Evolutionary conservation across 2,329 filamentous ascomycete species (phyloP).

Genomic region (Thielaviopsis musarum): DNA sequence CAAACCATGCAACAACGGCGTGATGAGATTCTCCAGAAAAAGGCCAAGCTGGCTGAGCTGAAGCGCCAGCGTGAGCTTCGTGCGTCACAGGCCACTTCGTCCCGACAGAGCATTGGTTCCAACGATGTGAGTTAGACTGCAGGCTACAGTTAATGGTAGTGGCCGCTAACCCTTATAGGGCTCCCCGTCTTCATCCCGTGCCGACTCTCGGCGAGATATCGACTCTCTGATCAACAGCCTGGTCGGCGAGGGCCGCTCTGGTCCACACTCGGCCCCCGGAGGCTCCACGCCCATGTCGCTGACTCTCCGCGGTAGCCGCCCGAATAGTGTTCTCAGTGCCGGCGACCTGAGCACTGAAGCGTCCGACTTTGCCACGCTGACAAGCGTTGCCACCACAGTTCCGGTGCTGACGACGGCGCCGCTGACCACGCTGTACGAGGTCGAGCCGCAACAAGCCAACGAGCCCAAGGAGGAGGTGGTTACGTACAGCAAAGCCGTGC

Average conservation of each 20-base stretch:
- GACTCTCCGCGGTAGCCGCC: conserved; percentile 54
- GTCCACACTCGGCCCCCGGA: conserved; percentile 46
- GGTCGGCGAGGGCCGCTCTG: conserved; percentile 60
- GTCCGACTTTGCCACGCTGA: conserved; percentile 40
- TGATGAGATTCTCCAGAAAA: conserved; percentile 93
- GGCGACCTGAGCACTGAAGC: conserved; percentile 64
- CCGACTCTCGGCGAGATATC: conserved; percentile 56
- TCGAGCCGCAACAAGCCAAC: conserved; percentile 32
- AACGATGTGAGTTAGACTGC: conserved; percentile 46
- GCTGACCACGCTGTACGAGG: conserved; percentile 65
- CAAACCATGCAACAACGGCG: conserved; percentile 50
- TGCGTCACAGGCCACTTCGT: conserved; percentile 55
- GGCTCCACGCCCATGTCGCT: conserved; percentile 38
- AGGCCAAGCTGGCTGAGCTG: conserved; percentile 89
- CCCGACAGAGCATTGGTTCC: conserved; percentile 46
- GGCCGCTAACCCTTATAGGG: conserved; percentile 2
- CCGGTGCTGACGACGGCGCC: conserved; percentile 61
- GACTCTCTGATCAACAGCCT: conserved; percentile 74
- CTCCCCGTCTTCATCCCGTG: conserved; percentile 26
- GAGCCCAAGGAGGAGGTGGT: conserved; percentile 68
- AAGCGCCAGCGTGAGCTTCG: conserved; percentile 81
- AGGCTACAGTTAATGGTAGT: conserved; percentile 4
- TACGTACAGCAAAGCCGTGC: conserved; percentile 93
- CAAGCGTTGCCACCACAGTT: conserved; percentile 26
- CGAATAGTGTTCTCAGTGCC: conserved; percentile 71